Evolutionary conservation across 192 early-diverging fungal species (phyloP).

Genomic region (Coemansia biformis): DNA sequence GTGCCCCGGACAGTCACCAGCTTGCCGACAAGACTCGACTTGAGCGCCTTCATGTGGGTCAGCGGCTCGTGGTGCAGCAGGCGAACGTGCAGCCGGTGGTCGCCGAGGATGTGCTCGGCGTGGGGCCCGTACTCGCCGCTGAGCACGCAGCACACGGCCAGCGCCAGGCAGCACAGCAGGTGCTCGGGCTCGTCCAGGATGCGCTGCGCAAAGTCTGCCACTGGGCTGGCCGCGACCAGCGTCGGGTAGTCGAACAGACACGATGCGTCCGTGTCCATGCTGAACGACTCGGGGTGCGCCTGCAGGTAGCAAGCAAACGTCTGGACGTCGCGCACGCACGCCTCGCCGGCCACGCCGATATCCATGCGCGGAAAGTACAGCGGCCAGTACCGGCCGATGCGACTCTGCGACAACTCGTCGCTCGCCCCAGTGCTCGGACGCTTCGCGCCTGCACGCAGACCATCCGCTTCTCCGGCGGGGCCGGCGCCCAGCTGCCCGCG

Average conservation of each 20-base stretch:
- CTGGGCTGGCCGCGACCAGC: conserved; percentile 16
- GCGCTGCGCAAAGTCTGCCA: conserved; percentile 33
- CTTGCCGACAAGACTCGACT: conserved; percentile 66
- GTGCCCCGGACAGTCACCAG: conserved; percentile 71
- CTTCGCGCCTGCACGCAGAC: conserved; percentile 17
- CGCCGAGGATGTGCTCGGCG: conserved; percentile 38
- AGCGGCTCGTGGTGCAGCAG: conserved; percentile 51
- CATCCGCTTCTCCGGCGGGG: no score
- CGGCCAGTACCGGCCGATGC: conserved; percentile 41
- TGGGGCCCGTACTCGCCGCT: conserved; percentile 41
- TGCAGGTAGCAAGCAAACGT: conserved; percentile 30
- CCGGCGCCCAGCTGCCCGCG: neutral
- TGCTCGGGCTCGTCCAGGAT: conserved; percentile 35
- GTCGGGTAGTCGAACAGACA: conserved; percentile 36
- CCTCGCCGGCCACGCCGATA: conserved; percentile 10
- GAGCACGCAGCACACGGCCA: conserved; percentile 44
- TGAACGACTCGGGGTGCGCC: conserved; percentile 31
- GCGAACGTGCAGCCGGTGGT: conserved; percentile 45
- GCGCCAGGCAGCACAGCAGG: conserved; percentile 30
- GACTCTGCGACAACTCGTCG: conserved; percentile 11
- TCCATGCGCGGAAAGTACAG: conserved; percentile 43
- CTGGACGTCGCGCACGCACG: conserved; percentile 21
- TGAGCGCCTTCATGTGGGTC: conserved; percentile 65
- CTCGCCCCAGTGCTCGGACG: conserved; percentile 7
- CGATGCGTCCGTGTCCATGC: conserved; percentile 35